These are phyloP conservation scores for Pythium insidiosum DNA, from an alignment of 352 stramenopile genomes.

Conservation along the genomic window DNA sequence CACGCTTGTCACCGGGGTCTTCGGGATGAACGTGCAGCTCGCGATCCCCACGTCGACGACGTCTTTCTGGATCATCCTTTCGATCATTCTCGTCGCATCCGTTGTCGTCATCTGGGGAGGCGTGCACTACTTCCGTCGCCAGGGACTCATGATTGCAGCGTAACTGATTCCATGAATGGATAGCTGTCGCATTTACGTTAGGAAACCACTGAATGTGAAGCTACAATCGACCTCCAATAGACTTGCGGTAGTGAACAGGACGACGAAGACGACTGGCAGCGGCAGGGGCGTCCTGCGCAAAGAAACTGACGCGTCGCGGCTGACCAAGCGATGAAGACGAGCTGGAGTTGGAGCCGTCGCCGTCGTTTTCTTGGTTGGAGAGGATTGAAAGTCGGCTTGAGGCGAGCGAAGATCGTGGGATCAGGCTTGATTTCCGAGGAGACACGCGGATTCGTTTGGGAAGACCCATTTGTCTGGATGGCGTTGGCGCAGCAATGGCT, in stretches of 20 bases:
- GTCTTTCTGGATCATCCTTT: conserved; percentile 29
- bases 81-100: conserved; percentile 13
- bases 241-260: conserved; percentile 19
- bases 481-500: not conserved
- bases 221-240: conserved; percentile 13
- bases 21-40: conserved; percentile 41
- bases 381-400: not conserved
- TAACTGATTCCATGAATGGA: too few species aligned
- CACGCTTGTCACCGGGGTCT: conserved; percentile 29
- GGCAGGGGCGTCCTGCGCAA: conserved; percentile 1
- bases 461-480: conserved; percentile 1
- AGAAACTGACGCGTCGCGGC: conserved; percentile 14
- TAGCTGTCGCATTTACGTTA: too few species aligned
- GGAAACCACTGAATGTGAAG: too few species aligned
- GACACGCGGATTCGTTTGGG: conserved; percentile 12
- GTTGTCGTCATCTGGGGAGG: conserved; percentile 17
- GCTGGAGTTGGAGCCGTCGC: conserved; percentile 8
- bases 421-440: conserved; percentile 2
- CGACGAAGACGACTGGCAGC: conserved; percentile 5
- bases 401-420: conserved; percentile 1
- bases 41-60: conserved; percentile 12
- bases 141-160: conserved; percentile 15
- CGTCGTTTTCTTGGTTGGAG: conserved; percentile 12
- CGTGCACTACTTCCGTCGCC: conserved; percentile 16
- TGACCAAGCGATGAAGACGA: not conserved